Conservation (phyloP, 306 rosid species). For the cucumber (Cucumis sativus) region DNA sequence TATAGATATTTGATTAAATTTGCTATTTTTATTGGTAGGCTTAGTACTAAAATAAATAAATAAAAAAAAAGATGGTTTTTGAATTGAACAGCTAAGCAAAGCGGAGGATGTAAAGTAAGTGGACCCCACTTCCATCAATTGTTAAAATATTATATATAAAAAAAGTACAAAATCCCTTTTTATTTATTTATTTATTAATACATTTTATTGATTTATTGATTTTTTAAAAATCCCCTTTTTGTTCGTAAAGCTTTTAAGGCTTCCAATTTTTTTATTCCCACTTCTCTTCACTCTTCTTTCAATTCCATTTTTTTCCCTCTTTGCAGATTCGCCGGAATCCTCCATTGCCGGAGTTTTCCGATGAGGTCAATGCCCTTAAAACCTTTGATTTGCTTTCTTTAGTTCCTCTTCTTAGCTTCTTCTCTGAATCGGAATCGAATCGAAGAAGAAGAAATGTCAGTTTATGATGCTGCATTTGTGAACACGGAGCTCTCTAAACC, state of each 20-base stretch:
- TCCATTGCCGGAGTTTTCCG: background rate
- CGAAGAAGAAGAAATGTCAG: constrained; percentile 31
- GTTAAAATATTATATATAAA: background rate
- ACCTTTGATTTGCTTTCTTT: background rate
- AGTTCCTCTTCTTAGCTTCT: background rate
- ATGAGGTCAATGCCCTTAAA: background rate
- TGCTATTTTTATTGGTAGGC: no score
- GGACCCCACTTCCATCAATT: background rate
- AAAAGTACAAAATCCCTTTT: background rate
- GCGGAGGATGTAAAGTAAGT: background rate
- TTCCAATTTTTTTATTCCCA: background rate
- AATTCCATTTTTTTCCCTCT: background rate
- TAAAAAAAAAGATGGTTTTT: no score
- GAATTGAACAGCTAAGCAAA: background rate
- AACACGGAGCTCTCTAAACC: constrained; percentile 60
- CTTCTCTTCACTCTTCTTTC: background rate
- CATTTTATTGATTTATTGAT: no score
- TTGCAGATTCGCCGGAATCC: background rate
- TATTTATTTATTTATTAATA: background rate
- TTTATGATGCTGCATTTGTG: constrained; percentile 73
- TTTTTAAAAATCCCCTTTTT: background rate
- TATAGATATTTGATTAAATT: no score
- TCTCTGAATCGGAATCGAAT: no score
- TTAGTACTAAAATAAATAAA: no score
- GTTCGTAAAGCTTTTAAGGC: background rate